These are phyloP conservation scores for Thalassiosira gravida DNA, from an alignment of 352 stramenopile species.

Conservation along the genomic window DNA sequence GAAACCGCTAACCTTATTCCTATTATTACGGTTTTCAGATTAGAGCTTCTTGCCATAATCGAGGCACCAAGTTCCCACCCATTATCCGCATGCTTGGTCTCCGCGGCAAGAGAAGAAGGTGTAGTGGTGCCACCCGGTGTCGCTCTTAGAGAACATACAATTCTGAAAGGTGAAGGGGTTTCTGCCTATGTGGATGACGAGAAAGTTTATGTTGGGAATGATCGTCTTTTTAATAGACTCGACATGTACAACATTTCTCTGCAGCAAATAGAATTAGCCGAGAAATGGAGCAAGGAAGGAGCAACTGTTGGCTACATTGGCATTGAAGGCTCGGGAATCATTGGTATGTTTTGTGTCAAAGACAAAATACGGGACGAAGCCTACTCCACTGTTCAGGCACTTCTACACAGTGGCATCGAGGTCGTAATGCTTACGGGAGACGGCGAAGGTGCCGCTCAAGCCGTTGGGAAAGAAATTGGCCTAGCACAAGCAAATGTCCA, in stretches of 20 bases:
- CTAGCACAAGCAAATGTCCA: constrained; percentile 88
- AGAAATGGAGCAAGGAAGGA: constrained; percentile 64
- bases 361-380: constrained; percentile 82
- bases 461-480: constrained; percentile 89
- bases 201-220: constrained; percentile 77
- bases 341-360: constrained; percentile 79
- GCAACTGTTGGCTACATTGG: constrained; percentile 81
- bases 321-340: constrained; percentile 67
- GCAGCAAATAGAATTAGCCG: constrained; percentile 34
- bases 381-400: constrained; percentile 49
- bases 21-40: constrained; percentile 19
- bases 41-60: constrained; percentile 77
- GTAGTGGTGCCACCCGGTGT: constrained; percentile 41
- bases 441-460: constrained; percentile 90
- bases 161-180: constrained; percentile 84
- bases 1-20: no score
- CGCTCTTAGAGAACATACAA: constrained; percentile 65
- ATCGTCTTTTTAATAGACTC: constrained; percentile 70
- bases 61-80: constrained; percentile 81
- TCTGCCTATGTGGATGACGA: constrained; percentile 59
- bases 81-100: constrained; percentile 72
- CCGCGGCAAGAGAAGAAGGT: constrained; percentile 73
- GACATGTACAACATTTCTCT: constrained; percentile 54
- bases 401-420: constrained; percentile 68
- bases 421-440: constrained; percentile 94